phyloP scores from a whole-genome alignment of 2,329 filamentous ascomycete species.

The Lachnellula arida region DNA sequence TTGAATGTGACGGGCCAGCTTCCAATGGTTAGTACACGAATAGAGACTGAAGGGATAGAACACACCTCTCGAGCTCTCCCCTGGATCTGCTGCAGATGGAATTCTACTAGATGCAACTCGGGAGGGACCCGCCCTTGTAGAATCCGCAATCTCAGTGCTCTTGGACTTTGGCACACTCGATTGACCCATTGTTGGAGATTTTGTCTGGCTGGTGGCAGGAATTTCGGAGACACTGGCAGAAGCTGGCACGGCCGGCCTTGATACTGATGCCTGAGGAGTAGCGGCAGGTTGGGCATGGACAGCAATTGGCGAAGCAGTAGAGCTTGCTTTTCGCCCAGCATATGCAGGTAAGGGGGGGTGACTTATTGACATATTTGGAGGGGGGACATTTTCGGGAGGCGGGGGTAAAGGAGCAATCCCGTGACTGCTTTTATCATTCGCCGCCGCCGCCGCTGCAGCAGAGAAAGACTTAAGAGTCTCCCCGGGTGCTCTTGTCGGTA shows the following conservation, averaged over 20 bases:
- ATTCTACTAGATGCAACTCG: conserved; percentile 24
- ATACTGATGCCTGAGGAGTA: conserved; percentile 31
- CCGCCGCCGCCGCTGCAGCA: conserved; percentile 87
- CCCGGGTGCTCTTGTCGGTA: conserved; percentile 78
- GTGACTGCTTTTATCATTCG: conserved; percentile 83
- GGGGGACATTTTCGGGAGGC: conserved; percentile 64
- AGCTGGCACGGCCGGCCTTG: conserved; percentile 33
- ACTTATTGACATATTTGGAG: conserved; percentile 37
- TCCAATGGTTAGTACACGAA: conserved; percentile 13
- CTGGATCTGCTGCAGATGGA: conserved; percentile 37
- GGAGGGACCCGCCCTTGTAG: conserved; percentile 21
- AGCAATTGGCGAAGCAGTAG: conserved; percentile 53
- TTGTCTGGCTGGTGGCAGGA: conserved; percentile 38
- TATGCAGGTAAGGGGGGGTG: conserved; percentile 34
- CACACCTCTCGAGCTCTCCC: conserved; percentile 44
- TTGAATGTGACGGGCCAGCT: conserved; percentile 38
- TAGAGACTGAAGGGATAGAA: conserved; percentile 8
- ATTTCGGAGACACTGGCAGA: conserved; percentile 36
- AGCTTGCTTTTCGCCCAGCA: conserved; percentile 46
- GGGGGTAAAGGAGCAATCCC: conserved; percentile 92
- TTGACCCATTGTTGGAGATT: conserved; percentile 47
- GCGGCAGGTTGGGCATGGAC: conserved; percentile 42
- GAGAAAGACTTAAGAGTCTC: conserved; percentile 96
- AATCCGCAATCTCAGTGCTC: conserved; percentile 42
- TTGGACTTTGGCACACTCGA: conserved; percentile 43